phyloP scores from a whole-genome alignment of 768 basidiomycete species.

The Lactarius hatsudake region DNA sequence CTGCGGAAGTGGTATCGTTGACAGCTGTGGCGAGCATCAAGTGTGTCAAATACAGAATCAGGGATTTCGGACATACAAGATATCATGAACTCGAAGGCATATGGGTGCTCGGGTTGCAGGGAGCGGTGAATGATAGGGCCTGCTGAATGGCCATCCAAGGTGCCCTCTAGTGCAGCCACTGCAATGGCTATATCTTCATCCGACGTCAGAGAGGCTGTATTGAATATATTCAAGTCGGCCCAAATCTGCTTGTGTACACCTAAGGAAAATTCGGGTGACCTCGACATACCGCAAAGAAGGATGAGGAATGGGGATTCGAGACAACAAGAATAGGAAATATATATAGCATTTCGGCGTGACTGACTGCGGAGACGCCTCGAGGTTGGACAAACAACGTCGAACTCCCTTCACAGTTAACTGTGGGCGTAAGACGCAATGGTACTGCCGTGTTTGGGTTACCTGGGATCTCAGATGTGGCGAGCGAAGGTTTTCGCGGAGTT shows the following conservation, averaged over 20 bases:
- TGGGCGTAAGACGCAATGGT: constrained; percentile 1
- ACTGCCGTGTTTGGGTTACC: constrained; percentile 12
- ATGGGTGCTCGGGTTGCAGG: constrained; percentile 9
- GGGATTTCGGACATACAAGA: not conserved
- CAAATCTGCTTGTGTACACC: constrained; percentile 12
- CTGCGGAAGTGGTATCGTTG: not conserved
- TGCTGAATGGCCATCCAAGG: constrained; percentile 7
- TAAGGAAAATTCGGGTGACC: not conserved
- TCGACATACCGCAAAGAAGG: not conserved
- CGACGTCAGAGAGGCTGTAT: constrained; percentile 1
- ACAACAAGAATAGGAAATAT: not conserved
- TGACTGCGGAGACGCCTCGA: constrained; percentile 34
- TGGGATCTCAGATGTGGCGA: not conserved
- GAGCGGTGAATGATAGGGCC: constrained; percentile 10
- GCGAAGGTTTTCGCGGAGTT: not conserved
- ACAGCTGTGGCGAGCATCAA: constrained; percentile 12
- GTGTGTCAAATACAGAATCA: not conserved
- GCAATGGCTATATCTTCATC: constrained; percentile 6
- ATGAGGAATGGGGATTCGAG: not conserved
- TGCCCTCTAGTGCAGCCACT: constrained; percentile 1
- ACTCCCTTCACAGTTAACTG: not conserved
- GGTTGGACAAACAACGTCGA: not conserved
- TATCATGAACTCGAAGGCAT: constrained; percentile 19
- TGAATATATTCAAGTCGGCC: constrained; percentile 12
- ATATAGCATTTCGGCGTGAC: not conserved